A percentile compares a stretch with the other conserved stretches of the same genome.
These are phyloP conservation scores for Acorus gramineus DNA, from an alignment of 106 monocot genomes.

Conservation along the genomic window DNA sequence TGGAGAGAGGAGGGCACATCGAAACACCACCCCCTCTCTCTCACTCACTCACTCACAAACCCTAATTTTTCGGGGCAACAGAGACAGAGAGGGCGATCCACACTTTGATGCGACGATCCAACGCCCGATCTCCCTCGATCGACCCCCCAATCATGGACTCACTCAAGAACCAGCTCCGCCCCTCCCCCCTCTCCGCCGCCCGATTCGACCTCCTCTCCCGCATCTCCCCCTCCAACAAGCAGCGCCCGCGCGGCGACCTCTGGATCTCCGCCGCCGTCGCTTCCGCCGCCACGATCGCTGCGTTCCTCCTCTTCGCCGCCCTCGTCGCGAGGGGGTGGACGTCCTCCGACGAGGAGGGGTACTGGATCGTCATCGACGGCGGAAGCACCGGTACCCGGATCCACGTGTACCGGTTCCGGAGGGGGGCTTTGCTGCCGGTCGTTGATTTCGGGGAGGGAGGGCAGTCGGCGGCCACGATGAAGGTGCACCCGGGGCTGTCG, in stretches of 20 bases:
- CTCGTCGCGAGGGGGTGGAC: neutral
- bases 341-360: constrained; percentile 6
- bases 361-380: constrained; percentile 66
- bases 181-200: neutral
- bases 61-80: no score
- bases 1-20: no score
- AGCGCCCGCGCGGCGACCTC: neutral
- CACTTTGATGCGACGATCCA: no score
- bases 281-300: constrained; percentile 6
- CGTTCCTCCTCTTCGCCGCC: constrained; percentile 10
- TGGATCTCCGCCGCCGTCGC: constrained; percentile 11
- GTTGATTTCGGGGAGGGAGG: constrained; percentile 24
- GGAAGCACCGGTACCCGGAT: constrained; percentile 79
- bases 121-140: no score
- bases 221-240: constrained; percentile 5
- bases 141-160: no score
- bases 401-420: constrained; percentile 18
- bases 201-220: constrained; percentile 1
- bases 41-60: no score
- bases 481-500: constrained; percentile 72
- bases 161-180: neutral
- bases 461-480: constrained; percentile 40
- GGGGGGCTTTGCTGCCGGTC: constrained; percentile 12
- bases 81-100: no score
- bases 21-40: no score